A percentile compares a stretch with the other conserved stretches of the same genome.
Conservation (phyloP, 768 basidiomycete species). For the Mycena latifolia region DNA sequence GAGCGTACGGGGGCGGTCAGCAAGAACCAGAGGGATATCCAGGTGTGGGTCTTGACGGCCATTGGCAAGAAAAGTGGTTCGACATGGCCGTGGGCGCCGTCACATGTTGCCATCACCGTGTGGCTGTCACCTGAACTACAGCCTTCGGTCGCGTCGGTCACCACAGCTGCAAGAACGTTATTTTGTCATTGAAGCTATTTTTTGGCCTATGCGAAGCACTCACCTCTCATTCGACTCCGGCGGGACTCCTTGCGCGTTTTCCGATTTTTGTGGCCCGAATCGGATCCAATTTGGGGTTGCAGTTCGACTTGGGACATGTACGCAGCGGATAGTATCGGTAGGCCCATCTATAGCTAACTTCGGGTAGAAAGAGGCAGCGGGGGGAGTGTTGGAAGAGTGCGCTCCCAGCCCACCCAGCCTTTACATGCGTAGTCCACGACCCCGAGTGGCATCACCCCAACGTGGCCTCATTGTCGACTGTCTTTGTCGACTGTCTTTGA, state of each 20-base stretch:
- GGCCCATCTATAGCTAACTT: no score
- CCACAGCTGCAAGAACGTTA: no score
- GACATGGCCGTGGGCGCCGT: conserved; percentile 8
- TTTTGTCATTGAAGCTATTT: no score
- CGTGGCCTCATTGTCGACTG: conserved; percentile 18
- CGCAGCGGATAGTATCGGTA: conserved; percentile 47
- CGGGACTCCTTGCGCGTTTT: conserved; percentile 14
- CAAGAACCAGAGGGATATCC: conserved; percentile 79
- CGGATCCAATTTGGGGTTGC: background rate
- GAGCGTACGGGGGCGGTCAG: conserved; percentile 59
- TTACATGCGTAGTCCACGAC: conserved; percentile 4
- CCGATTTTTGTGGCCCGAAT: conserved; percentile 4
- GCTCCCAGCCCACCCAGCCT: background rate
- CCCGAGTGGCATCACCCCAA: conserved; percentile 1
- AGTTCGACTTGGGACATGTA: conserved; percentile 38
- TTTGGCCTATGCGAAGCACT: background rate
- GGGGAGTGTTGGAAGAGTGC: background rate
- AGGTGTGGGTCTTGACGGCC: conserved; percentile 64
- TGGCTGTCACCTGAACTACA: background rate
- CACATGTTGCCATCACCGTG: conserved; percentile 14
- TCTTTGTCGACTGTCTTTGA: no score
- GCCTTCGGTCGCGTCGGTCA: background rate
- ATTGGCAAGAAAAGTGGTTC: conserved; percentile 44
- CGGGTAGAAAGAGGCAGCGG: conserved; percentile 3
- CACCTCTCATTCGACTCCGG: conserved; percentile 13